These are phyloP conservation scores for Opeltia flavorubescens DNA, from an alignment of 495 filamentous ascomycete genomes.

Conservation along the genomic window DNA sequence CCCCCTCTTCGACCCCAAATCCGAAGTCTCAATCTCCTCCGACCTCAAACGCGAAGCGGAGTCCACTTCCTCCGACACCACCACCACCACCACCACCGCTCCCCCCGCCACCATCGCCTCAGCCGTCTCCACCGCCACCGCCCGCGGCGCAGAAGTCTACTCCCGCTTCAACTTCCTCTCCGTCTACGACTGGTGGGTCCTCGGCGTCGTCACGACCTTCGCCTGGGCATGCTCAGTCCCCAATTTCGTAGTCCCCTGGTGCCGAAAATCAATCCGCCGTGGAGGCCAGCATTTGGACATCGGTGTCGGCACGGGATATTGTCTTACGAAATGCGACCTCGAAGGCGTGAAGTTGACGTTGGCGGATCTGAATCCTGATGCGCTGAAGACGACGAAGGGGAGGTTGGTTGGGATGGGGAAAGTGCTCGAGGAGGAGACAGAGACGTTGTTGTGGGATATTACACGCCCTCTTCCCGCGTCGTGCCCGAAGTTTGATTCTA, in stretches of 20 bases:
- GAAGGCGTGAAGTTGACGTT: constrained; percentile 26
- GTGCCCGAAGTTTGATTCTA: constrained; percentile 13
- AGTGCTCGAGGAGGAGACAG: neutral
- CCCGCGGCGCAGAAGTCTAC: constrained; percentile 7
- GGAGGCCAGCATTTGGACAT: constrained; percentile 23
- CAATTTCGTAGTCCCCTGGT: constrained; percentile 24
- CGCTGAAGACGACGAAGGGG: neutral
- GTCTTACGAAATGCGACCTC: constrained; percentile 22
- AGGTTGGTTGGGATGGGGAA: neutral
- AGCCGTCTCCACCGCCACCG: neutral
- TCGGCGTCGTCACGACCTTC: constrained; percentile 19
- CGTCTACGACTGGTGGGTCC: constrained; percentile 23
- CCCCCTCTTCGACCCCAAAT: neutral
- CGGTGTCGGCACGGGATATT: constrained; percentile 27
- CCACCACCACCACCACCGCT: neutral
- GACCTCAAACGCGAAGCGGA: too few relatives aligned
- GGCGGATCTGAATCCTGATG: constrained; percentile 23
- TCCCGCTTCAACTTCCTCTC: constrained; percentile 10
- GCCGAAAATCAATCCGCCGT: constrained; percentile 17
- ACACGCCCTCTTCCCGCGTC: neutral
- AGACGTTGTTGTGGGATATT: neutral
- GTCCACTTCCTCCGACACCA: too few relatives aligned
- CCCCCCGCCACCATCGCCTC: neutral
- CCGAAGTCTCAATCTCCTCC: too few relatives aligned
- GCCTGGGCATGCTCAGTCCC: constrained; percentile 22